A percentile compares a stretch with the other conserved stretches of the same genome.
Conservation (phyloP, 1,139 yeast genomes). For the Geotrichum klebahnii region DNA sequence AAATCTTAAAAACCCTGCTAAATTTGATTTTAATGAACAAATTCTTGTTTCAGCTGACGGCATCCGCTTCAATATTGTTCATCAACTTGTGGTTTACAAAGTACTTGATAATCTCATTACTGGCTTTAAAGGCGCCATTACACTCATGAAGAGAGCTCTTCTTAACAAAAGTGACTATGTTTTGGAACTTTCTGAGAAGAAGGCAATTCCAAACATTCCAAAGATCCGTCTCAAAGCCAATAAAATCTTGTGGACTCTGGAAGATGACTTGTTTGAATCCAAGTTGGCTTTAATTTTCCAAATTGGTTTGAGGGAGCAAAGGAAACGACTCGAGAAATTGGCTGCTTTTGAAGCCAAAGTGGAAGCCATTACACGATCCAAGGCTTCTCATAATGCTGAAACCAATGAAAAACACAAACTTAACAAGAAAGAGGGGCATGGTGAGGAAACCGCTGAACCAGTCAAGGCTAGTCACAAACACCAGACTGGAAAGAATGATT, state of each 20-base stretch:
- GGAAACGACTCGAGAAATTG: slow-evolving; percentile 56
- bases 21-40: slow-evolving; percentile 22
- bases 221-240: slow-evolving; percentile 49
- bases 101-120: slow-evolving; percentile 64
- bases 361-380: slow-evolving; percentile 29
- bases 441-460: neutral
- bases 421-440: neutral
- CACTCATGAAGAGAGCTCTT: slow-evolving; percentile 51
- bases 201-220: slow-evolving; percentile 45
- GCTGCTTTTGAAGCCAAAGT: slow-evolving; percentile 50
- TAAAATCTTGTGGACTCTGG: slow-evolving; percentile 50
- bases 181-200: slow-evolving; percentile 40
- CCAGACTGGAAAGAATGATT: no score
- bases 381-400: slow-evolving; percentile 9
- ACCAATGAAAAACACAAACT: neutral
- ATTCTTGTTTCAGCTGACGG: slow-evolving; percentile 35
- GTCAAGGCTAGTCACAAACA: no score
- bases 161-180: slow-evolving; percentile 42
- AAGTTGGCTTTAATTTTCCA: slow-evolving; percentile 72
- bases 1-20: slow-evolving; percentile 18
- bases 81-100: slow-evolving; percentile 60
- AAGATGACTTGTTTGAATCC: slow-evolving; percentile 85
- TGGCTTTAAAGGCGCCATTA: slow-evolving; percentile 55
- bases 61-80: slow-evolving; percentile 47
- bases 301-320: slow-evolving; percentile 69